phyloP scores from a whole-genome alignment of 805 yeast genomes.

The Ogataea pilisensis region DNA sequence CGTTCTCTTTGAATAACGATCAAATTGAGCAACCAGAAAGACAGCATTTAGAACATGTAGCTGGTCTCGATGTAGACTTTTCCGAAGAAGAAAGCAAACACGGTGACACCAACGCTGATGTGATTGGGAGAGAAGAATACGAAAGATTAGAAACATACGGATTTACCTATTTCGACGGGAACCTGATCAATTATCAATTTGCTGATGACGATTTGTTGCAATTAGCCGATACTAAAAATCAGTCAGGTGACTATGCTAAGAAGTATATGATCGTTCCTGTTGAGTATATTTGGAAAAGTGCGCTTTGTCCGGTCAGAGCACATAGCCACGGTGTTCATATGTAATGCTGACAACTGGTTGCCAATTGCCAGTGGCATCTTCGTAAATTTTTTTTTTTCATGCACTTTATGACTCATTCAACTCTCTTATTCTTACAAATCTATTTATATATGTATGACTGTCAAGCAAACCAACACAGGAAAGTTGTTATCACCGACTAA shows the following conservation, averaged over 20 bases:
- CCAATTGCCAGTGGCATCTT: too few relatives aligned
- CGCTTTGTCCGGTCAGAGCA: constrained; percentile 8
- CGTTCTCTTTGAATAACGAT: neutral
- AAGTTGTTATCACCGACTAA: too few relatives aligned
- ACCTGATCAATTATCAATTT: constrained; percentile 10
- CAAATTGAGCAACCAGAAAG: neutral
- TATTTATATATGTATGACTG: too few relatives aligned
- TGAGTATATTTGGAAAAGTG: constrained; percentile 11
- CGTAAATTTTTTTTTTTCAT: too few relatives aligned
- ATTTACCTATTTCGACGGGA: constrained; percentile 18
- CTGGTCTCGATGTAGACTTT: neutral
- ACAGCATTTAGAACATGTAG: neutral
- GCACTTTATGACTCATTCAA: too few relatives aligned
- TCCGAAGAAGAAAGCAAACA: neutral
- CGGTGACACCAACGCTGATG: neutral
- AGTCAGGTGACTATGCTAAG: neutral
- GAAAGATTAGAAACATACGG: neutral
- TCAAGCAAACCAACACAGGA: too few relatives aligned
- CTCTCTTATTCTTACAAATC: too few relatives aligned
- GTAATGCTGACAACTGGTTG: neutral
- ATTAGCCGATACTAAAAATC: constrained; percentile 1
- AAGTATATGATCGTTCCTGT: constrained; percentile 23
- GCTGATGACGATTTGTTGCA: constrained; percentile 7
- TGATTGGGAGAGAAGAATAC: neutral
- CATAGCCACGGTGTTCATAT: constrained; percentile 13